Percentiles rank a stretch among this genome's conserved stretches.
Evolutionary conservation across 75 land plant genomes (phyloP).

Genomic region (Azolla pinnata): DNA sequence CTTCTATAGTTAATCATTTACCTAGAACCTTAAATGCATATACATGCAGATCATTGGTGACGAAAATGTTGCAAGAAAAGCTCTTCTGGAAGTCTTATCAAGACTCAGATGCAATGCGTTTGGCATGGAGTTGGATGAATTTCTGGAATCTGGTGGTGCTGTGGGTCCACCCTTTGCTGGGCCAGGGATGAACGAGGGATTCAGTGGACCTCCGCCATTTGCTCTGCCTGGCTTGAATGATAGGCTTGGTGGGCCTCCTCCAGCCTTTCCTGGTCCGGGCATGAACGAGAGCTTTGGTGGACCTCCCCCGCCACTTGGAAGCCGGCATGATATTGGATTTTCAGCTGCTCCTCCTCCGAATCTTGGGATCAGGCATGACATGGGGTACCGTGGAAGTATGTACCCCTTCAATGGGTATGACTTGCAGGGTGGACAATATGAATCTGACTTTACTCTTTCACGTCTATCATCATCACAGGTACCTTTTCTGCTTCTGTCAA

Average conservation of each 20-base stretch:
- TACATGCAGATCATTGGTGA: conserved; percentile 91
- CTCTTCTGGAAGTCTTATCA: conserved; percentile 67
- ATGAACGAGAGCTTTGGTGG: neutral
- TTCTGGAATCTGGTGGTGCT: conserved; percentile 17
- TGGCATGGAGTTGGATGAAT: conserved; percentile 41
- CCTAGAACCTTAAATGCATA: too few species aligned
- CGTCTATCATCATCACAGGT: neutral
- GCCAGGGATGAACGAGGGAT: neutral
- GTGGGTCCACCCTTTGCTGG: neutral
- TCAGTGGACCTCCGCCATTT: neutral
- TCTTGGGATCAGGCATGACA: neutral
- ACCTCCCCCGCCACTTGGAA: neutral
- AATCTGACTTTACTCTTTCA: neutral
- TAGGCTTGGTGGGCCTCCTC: neutral
- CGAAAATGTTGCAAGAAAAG: conserved; percentile 55
- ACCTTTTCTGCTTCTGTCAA: too few species aligned
- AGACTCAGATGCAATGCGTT: conserved; percentile 63
- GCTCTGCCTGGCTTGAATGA: neutral
- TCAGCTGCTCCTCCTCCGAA: conserved; percentile 1
- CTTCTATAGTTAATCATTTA: too few species aligned
- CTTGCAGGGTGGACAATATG: conserved; percentile 5
- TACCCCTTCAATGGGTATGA: neutral
- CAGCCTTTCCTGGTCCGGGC: neutral
- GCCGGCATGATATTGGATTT: neutral
- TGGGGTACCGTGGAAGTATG: neutral